Evolutionary conservation across 208 protist genomes (phyloP), one percentile per base, ranked within the genome.

Genomic region (Trypanosoma scelopori): DNA sequence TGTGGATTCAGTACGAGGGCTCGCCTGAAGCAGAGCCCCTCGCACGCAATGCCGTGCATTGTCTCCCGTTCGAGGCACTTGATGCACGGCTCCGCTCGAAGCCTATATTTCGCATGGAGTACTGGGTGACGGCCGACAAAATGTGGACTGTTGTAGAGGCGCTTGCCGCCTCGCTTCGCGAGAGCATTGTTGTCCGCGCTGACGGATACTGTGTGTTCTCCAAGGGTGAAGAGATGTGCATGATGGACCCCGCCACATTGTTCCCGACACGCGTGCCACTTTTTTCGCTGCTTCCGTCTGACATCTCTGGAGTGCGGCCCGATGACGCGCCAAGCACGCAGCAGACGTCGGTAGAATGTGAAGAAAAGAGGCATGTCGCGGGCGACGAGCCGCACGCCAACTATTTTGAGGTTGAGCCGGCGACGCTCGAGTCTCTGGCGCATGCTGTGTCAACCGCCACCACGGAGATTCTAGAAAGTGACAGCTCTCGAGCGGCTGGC

Each of bases 31-130:
- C 61, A 27, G 79, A 85, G 55, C 65, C 78, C 47, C 65, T 95
- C 7, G 82, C 76, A 9, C 73, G 79, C 13, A 80, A 81, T 50
- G 85, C 85, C 16, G 83, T 92, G 56, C 87, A 93, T 79, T 95
- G 86, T 58, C 70, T 95, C n/a, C 86, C 87, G 13, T 95, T 95
- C 63, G 90, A 95, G 65, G 78, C 59, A 12, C 48, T 92, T n/a
- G 47, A 52, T 30, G 55, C 69, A 25, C 58, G 25, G n/a, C 37
- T 11, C 28, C 32, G 32, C 13, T 25, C 9, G n/a, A 56, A 71
- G 49, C 74, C 63, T 35, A 28, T 72, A 15, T 78, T 78, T 28
- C 56, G 72, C 9, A 25, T 78, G 7, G 72, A 78, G 49, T 72
- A 78, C 61, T 91, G 84, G 83, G 86, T 93, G 12, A 92, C 82